phyloP scores from a whole-genome alignment of 176 grass and related monocot species.

The Rhynchospora tenuis region DNA sequence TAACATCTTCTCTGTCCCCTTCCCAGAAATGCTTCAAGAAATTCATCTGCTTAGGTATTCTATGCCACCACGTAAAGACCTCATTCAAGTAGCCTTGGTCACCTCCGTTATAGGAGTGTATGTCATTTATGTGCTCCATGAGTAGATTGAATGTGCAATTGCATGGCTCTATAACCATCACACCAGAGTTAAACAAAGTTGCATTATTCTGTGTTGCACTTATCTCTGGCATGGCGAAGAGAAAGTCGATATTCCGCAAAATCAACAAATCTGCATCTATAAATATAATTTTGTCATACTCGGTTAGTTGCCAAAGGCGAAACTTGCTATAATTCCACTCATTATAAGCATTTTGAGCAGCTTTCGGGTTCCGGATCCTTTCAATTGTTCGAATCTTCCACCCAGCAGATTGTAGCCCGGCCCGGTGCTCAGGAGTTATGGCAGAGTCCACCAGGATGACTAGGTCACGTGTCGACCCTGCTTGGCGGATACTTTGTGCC shows the following conservation, averaged over 20 bases:
- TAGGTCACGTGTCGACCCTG: slow-evolving; percentile 52
- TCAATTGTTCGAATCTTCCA: slow-evolving; percentile 44
- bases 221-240: slow-evolving; percentile 52
- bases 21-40: slow-evolving; percentile 49
- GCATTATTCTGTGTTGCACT: slow-evolving; percentile 50
- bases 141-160: slow-evolving; percentile 68
- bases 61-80: slow-evolving; percentile 57
- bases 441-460: slow-evolving; percentile 55
- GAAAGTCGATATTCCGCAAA: slow-evolving; percentile 51
- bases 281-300: slow-evolving; percentile 68
- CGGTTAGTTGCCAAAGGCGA: slow-evolving; percentile 77
- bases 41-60: slow-evolving; percentile 39
- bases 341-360: slow-evolving; percentile 45
- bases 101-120: slow-evolving; percentile 46
- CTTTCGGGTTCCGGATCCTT: slow-evolving; percentile 66
- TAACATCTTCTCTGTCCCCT: slow-evolving; percentile 12
- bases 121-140: slow-evolving; percentile 39
- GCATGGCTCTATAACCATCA: slow-evolving; percentile 68
- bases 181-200: slow-evolving; percentile 58
- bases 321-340: slow-evolving; percentile 95
- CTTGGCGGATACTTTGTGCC: slow-evolving; percentile 61
- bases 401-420: slow-evolving; percentile 38
- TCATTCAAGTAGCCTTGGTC: slow-evolving; percentile 56
- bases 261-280: slow-evolving; percentile 70
- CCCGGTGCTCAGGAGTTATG: slow-evolving; percentile 34